A percentile compares a stretch with the other conserved stretches of the same genome.
These are phyloP conservation scores for Terana coerulea DNA, from an alignment of 768 basidiomycete genomes.

Conservation along the genomic window DNA sequence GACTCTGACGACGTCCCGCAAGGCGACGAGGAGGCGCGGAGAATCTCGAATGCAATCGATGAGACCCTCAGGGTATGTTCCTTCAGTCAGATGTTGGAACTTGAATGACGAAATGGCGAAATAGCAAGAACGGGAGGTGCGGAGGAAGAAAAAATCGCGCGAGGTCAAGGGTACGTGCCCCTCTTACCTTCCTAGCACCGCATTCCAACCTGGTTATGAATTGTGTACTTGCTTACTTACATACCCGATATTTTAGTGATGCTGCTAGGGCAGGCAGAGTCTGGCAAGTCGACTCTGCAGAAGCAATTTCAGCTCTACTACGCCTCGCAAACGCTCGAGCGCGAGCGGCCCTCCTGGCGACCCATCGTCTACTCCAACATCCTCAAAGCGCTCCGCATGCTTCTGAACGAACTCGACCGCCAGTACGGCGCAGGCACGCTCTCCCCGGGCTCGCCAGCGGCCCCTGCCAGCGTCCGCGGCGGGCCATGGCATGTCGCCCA, in stretches of 20 bases:
- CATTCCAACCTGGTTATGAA: too few species aligned
- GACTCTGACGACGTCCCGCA: not conserved
- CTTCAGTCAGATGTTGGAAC: not conserved
- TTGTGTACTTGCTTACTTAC: too few species aligned
- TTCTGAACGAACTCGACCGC: constrained; percentile 66
- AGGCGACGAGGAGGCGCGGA: constrained; percentile 14
- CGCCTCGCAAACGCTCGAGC: constrained; percentile 42
- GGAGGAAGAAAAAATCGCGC: constrained; percentile 15
- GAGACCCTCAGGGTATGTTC: constrained; percentile 15
- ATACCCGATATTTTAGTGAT: constrained; percentile 20
- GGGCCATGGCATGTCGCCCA: too few species aligned
- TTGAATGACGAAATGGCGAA: not conserved
- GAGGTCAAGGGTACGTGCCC: constrained; percentile 29
- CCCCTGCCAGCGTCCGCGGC: too few species aligned
- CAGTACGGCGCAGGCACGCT: constrained; percentile 34
- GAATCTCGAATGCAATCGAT: constrained; percentile 16
- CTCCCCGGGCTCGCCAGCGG: too few species aligned
- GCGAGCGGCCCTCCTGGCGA: constrained; percentile 39
- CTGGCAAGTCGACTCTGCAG: constrained; percentile 77
- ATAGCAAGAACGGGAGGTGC: constrained; percentile 24
- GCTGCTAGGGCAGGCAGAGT: constrained; percentile 33
- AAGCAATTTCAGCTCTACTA: constrained; percentile 85
- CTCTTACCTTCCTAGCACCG: too few species aligned
- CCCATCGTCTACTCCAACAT: constrained; percentile 45
- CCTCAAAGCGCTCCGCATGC: constrained; percentile 72